phyloP scores from a whole-genome alignment of 208 protist genomes.

The Trypanosoma brucei region DNA sequence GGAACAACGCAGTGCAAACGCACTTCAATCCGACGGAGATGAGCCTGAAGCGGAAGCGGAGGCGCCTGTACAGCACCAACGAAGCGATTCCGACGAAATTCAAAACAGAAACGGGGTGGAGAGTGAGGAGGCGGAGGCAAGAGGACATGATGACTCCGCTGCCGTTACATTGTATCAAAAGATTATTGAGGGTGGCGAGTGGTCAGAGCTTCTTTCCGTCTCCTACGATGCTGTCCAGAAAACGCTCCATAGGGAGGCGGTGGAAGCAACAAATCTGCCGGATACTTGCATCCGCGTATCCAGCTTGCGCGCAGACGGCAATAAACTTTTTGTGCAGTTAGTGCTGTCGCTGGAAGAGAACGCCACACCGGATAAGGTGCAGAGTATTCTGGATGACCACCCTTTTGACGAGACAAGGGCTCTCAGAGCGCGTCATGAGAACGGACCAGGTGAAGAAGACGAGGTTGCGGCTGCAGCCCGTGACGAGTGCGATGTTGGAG shows the following conservation, averaged over 20 bases:
- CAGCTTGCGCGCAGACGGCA: constrained; percentile 19
- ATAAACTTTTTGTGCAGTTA: constrained; percentile 30
- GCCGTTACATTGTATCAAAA: constrained; percentile 29
- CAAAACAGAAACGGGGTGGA: not conserved
- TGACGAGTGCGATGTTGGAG: not conserved
- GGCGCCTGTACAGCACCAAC: not conserved
- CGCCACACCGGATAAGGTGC: constrained; percentile 12
- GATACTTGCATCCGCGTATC: constrained; percentile 33
- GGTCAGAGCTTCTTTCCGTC: constrained; percentile 28
- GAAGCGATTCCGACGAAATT: no score
- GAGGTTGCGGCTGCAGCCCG: not conserved
- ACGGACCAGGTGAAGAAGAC: not conserved
- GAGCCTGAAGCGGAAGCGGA: not conserved
- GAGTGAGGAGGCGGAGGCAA: not conserved
- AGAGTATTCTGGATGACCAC: constrained; percentile 18
- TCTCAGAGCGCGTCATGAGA: constrained; percentile 18
- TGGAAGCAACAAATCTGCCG: constrained; percentile 31
- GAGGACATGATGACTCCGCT: constrained; percentile 9
- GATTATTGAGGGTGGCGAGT: constrained; percentile 25
- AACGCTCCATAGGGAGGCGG: constrained; percentile 40
- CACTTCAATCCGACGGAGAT: not conserved
- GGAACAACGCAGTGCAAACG: not conserved
- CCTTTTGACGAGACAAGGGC: constrained; percentile 25
- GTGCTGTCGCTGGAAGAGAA: constrained; percentile 28
- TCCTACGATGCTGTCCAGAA: constrained; percentile 37